A percentile compares a stretch with the other conserved stretches of the same genome.
Evolutionary conservation across 495 filamentous ascomycete genomes (phyloP).

Genomic region (Aspergillus baeticus): DNA sequence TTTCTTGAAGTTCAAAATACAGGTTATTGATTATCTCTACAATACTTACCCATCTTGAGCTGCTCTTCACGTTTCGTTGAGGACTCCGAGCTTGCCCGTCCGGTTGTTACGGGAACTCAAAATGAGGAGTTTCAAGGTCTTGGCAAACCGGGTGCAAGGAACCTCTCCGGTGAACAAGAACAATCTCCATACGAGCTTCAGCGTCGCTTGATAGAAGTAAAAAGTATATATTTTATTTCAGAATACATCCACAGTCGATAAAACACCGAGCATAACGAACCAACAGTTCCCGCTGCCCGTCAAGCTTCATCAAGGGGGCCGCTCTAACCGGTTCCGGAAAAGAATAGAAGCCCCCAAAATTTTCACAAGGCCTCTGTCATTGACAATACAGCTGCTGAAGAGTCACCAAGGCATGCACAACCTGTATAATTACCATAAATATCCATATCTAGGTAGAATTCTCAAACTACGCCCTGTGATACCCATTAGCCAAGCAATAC

Average conservation of each 20-base stretch:
- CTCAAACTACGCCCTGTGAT: too few relatives aligned
- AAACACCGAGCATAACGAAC: too few relatives aligned
- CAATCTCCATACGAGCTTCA: neutral
- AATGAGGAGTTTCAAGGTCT: constrained; percentile 31
- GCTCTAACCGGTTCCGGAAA: constrained; percentile 1
- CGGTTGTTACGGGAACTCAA: constrained; percentile 26
- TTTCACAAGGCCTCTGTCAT: neutral
- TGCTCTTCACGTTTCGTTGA: neutral
- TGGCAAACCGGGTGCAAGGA: constrained; percentile 40
- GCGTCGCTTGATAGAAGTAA: too few relatives aligned
- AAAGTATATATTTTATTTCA: too few relatives aligned
- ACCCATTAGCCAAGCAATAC: too few relatives aligned
- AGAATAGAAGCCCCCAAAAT: constrained; percentile 1
- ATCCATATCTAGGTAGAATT: too few relatives aligned
- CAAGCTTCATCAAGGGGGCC: neutral
- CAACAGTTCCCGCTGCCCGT: neutral
- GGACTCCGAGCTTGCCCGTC: constrained; percentile 5
- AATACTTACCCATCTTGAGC: neutral
- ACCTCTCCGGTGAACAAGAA: constrained; percentile 6
- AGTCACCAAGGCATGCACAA: too few relatives aligned
- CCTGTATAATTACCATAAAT: too few relatives aligned
- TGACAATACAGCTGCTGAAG: neutral
- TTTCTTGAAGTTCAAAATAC: neutral
- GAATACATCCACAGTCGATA: too few relatives aligned
- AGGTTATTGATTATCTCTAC: neutral